These are phyloP conservation scores for Wickerhamomyces sp. DNA, from an alignment of 1,139 yeast species.

Conservation along the genomic window DNA sequence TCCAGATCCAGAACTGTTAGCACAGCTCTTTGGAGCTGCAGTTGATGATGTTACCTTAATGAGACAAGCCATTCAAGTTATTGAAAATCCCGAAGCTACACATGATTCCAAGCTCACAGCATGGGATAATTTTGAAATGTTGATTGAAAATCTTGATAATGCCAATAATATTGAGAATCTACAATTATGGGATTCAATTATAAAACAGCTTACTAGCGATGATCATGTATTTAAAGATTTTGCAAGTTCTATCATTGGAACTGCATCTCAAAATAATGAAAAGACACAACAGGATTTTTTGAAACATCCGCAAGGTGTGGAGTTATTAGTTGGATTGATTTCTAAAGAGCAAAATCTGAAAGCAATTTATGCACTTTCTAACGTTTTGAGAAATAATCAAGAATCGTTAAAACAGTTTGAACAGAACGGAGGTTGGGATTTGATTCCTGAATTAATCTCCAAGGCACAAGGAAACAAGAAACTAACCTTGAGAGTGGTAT, in stretches of 20 bases:
- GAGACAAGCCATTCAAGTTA: constrained; percentile 67
- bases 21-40: constrained; percentile 71
- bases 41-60: constrained; percentile 84
- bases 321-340: constrained; percentile 39
- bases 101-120: constrained; percentile 68
- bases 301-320: constrained; percentile 45
- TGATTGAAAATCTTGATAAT: constrained; percentile 89
- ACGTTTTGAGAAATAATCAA: constrained; percentile 66
- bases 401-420: constrained; percentile 53
- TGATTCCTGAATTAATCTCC: constrained; percentile 28
- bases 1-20: constrained; percentile 74
- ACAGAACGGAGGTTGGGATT: constrained; percentile 58
- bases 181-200: constrained; percentile 71
- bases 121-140: constrained; percentile 88
- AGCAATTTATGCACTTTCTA: constrained; percentile 73
- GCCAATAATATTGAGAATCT: constrained; percentile 87
- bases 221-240: constrained; percentile 44
- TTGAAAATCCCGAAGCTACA: constrained; percentile 56
- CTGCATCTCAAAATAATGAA: constrained; percentile 89
- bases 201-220: constrained; percentile 43
- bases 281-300: constrained; percentile 63
- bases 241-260: constrained; percentile 76
- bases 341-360: constrained; percentile 37
- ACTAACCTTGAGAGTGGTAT: constrained; percentile 48
- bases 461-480: constrained; percentile 27